Evolutionary conservation across 768 basidiomycete genomes (phyloP).

Genomic region (Mycena floridula): DNA sequence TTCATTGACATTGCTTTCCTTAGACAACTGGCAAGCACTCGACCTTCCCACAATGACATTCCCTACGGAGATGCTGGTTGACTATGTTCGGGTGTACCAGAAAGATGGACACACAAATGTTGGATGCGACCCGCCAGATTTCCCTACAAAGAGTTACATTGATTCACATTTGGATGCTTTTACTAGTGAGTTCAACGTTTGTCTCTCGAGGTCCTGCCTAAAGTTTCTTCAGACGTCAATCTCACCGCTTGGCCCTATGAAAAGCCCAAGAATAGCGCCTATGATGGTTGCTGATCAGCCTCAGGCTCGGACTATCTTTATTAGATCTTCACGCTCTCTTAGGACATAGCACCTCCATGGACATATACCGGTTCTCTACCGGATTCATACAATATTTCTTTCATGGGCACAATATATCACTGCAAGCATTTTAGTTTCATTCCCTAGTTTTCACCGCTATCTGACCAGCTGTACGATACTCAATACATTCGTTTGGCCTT

Average conservation of each 20-base stretch:
- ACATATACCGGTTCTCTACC: too few species aligned
- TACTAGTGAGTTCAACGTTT: conserved; percentile 36
- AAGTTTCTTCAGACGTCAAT: neutral
- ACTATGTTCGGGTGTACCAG: conserved; percentile 84
- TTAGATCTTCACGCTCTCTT: too few species aligned
- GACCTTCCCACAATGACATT: conserved; percentile 53
- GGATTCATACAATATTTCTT: too few species aligned
- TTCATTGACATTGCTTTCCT: conserved; percentile 1
- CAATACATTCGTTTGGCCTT: too few species aligned
- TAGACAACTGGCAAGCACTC: conserved; percentile 62
- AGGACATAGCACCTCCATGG: too few species aligned
- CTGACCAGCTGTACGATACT: too few species aligned
- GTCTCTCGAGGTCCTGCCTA: neutral
- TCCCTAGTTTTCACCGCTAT: too few species aligned
- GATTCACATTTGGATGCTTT: conserved; percentile 50
- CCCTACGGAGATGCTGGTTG: conserved; percentile 65
- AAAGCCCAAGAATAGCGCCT: neutral
- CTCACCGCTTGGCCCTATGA: neutral
- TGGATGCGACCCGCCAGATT: conserved; percentile 60
- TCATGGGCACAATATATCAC: too few species aligned
- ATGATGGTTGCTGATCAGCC: conserved; percentile 1
- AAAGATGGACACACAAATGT: conserved; percentile 47
- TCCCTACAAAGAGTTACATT: conserved; percentile 66
- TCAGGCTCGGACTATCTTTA: too few species aligned
- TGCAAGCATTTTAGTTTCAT: too few species aligned